These are phyloP conservation scores for Rhytidiadelphus loreus DNA, from an alignment of 225 moss, liverwort and hornwort species.

Conservation along the genomic window DNA sequence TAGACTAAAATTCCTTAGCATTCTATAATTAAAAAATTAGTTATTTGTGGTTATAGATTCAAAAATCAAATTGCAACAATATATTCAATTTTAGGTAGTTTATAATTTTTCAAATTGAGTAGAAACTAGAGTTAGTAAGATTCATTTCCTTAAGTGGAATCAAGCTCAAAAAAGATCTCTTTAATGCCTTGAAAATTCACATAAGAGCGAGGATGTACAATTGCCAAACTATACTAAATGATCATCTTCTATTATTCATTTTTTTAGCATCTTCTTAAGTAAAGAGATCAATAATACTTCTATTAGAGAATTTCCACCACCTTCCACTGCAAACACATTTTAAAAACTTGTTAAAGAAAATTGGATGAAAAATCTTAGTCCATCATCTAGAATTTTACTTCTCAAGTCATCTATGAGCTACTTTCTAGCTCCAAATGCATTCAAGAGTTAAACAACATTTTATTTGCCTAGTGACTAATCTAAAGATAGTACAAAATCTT, in stretches of 20 bases:
- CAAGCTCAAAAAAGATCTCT: background rate
- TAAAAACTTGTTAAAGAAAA: background rate
- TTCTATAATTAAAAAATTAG: no score
- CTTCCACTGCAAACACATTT: fast-evolving
- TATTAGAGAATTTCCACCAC: fast-evolving
- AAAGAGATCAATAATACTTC: background rate
- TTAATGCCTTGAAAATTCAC: background rate
- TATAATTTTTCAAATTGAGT: fast-evolving
- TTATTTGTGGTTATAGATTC: background rate
- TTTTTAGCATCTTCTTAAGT: no score
- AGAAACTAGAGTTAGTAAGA: background rate
- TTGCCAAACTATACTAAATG: background rate
- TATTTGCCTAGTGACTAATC: fast-evolving
- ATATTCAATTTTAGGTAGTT: background rate
- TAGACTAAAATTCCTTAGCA: no score
- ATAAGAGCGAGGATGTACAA: fast-evolving
- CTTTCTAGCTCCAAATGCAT: background rate
- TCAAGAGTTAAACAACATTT: background rate
- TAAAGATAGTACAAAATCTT: background rate
- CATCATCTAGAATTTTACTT: background rate
- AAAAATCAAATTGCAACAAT: background rate
- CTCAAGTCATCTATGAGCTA: no score
- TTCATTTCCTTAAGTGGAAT: background rate
- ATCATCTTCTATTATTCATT: background rate
- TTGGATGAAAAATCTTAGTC: no score